Conservation (phyloP, 768 basidiomycete genomes). For the Lentinus brumalis region DNA sequence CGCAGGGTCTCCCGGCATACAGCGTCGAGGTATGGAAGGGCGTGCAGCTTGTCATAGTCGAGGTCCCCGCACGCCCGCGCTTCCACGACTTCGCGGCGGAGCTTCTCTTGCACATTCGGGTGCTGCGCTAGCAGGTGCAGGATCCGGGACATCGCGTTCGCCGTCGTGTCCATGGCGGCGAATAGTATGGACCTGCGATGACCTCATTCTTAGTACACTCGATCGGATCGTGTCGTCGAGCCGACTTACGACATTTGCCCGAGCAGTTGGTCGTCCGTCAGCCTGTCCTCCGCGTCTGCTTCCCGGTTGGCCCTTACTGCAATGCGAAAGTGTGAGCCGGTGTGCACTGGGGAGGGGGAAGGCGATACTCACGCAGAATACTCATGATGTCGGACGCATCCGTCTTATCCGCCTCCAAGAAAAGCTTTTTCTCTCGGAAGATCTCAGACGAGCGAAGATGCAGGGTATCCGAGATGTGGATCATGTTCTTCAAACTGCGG, state of each 20-base stretch:
- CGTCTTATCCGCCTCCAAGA: constrained; percentile 35
- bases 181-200: constrained; percentile 24
- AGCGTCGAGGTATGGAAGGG: constrained; percentile 64
- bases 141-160: constrained; percentile 22
- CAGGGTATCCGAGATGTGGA: constrained; percentile 40
- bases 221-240: neutral
- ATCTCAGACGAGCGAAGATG: constrained; percentile 38
- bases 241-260: constrained; percentile 38
- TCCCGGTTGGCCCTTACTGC: constrained; percentile 46
- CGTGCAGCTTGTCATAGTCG: constrained; percentile 24
- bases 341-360: too few relatives aligned
- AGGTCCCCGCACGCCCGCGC: constrained; percentile 6
- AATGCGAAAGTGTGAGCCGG: neutral
- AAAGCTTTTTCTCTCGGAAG: constrained; percentile 38
- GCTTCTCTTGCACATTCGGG: constrained; percentile 27
- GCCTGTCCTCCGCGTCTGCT: constrained; percentile 23
- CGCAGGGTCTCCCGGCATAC: constrained; percentile 63
- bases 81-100: constrained; percentile 26
- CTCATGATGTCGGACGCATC: constrained; percentile 49
- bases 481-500: constrained; percentile 32
- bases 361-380: constrained; percentile 39
- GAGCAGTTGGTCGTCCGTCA: constrained; percentile 38
- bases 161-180: constrained; percentile 31
- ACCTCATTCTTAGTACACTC: neutral
- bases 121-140: constrained; percentile 27